A percentile compares a stretch with the other conserved stretches of the same genome.
These are phyloP conservation scores for Spathaspora passalidarum DNA, from an alignment of 805 yeast genomes.

Conservation along the genomic window DNA sequence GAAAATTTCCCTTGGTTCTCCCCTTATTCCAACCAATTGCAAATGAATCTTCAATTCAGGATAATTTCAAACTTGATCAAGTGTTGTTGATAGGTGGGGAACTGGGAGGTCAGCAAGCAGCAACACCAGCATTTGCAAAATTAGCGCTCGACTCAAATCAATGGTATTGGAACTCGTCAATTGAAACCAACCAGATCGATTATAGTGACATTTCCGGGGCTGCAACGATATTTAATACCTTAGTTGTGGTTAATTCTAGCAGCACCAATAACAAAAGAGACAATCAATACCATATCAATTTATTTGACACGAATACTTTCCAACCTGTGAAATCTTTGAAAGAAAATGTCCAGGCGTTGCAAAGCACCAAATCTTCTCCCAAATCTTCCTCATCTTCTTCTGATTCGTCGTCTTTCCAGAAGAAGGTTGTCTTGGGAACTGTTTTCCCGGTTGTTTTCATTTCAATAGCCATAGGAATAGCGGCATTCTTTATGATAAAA, in stretches of 20 bases:
- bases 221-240: conserved; percentile 48
- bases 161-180: conserved; percentile 37
- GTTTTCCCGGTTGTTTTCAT: conserved; percentile 29
- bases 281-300: conserved; percentile 28
- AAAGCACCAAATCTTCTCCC: neutral
- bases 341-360: conserved; percentile 8
- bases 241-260: conserved; percentile 39
- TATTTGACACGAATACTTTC: conserved; percentile 41
- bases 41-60: conserved; percentile 21
- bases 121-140: conserved; percentile 43
- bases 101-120: conserved; percentile 10
- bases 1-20: conserved; percentile 50
- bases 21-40: conserved; percentile 45
- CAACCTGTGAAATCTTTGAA: conserved; percentile 24
- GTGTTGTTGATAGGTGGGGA: conserved; percentile 65
- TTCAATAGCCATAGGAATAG: conserved; percentile 10
- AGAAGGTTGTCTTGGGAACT: conserved; percentile 27
- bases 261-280: conserved; percentile 16
- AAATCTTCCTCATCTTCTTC: neutral
- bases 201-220: conserved; percentile 45
- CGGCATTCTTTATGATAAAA: conserved; percentile 16
- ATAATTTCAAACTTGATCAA: conserved; percentile 32
- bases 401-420: neutral
- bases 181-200: conserved; percentile 4
- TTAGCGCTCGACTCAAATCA: conserved; percentile 30